These are phyloP conservation scores for Nasturtium officinale DNA, from an alignment of 345 rosid species.

Conservation along the genomic window DNA sequence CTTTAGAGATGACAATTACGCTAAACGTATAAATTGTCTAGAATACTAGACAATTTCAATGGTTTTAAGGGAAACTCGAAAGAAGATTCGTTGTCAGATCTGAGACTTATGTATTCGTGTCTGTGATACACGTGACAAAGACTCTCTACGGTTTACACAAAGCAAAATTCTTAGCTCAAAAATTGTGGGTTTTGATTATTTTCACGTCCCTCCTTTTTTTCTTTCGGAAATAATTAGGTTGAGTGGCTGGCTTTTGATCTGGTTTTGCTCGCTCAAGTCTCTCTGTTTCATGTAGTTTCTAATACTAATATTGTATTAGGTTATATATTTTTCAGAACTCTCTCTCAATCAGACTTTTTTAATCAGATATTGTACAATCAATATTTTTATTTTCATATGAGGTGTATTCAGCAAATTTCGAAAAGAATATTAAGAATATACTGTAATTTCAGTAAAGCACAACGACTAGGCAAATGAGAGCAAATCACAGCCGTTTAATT, in stretches of 20 bases:
- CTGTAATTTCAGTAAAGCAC: background rate
- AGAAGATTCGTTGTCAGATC: slow-evolving; percentile 22
- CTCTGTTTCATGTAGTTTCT: too few species aligned
- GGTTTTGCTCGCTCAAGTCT: too few species aligned
- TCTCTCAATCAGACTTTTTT: too few species aligned
- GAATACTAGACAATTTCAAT: slow-evolving; percentile 13
- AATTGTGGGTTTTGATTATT: slow-evolving; percentile 7
- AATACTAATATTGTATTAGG: too few species aligned
- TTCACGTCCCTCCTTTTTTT: background rate
- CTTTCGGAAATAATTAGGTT: background rate
- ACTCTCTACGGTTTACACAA: background rate
- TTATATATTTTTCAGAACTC: too few species aligned
- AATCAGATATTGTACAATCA: too few species aligned
- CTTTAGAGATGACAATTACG: background rate
- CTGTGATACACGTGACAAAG: background rate
- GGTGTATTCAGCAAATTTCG: too few species aligned
- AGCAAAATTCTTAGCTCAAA: background rate
- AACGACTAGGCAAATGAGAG: background rate
- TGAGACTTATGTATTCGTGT: slow-evolving; percentile 21
- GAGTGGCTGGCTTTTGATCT: too few species aligned
- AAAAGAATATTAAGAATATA: too few species aligned
- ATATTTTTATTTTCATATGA: too few species aligned
- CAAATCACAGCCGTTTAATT: background rate
- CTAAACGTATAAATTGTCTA: background rate
- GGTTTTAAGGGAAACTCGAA: background rate